Base-by-base conservation (phyloP, 78 protist genomes). In the Andalucia godoyi region DNA sequence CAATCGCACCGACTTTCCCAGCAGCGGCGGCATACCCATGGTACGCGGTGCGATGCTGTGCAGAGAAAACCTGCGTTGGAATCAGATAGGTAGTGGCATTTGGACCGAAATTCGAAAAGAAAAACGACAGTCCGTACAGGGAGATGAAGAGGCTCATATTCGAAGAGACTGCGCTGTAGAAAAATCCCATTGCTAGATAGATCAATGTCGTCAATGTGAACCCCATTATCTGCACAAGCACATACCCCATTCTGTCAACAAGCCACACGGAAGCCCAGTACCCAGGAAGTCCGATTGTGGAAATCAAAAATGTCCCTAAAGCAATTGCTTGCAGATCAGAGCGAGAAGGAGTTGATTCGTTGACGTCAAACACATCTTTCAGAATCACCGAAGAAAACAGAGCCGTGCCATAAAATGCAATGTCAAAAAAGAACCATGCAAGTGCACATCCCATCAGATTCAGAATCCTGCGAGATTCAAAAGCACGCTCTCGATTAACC, bases 41-140 rank as follows among this genome's bases (percentile, higher is more conserved):
- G 51, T 70, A 74, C 27, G 49, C 43, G 15, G 87, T 43, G 36
- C 92, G 79, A 0, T 76, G 32, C 36, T 38, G 32, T 1, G 91
- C 37, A 10, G 87, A 88, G 51, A 88, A 84, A 9, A 79, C 54
- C 71, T 83, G 84, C 2, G 76, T 30, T 0, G 94, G 94, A 9
- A 88, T 34, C 8, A 84, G 72, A 73, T 77, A 88, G 27, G 94
- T 88, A n/a, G 88, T 88, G 17, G 84, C 69, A 60, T 87, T 87
- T 17, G 93, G 93, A 0, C 93, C 93, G 1, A 72, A 80, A 66
- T 87, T 83, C 32, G 78, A 74, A 50, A 79, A 87, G 70, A 87
- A 87, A 79, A 87, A 85, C 25, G 85, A 66, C 33, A 80, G 43
- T 7, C 83, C 93, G 50, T 84, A 87, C 34, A 79, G 72, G 17